A percentile compares a stretch with the other conserved stretches of the same genome.
phyloP scores from a whole-genome alignment of 345 rosid species.

The Euphorbia lathyris region DNA sequence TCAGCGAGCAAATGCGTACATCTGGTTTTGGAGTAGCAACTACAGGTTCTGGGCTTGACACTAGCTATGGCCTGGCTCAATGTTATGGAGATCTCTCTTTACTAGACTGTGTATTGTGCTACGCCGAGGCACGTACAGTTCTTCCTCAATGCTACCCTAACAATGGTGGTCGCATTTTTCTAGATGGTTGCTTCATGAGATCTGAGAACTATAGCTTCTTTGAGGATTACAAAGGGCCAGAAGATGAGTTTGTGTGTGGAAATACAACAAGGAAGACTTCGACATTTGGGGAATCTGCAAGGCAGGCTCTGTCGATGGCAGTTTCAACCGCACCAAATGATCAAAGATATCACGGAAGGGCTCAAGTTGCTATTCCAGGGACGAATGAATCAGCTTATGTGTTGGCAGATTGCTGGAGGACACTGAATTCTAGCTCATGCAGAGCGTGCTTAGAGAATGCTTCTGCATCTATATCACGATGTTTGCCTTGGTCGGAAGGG shows the following conservation, averaged over 20 bases:
- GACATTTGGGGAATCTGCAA: slow-evolving; percentile 44
- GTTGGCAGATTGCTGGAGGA: slow-evolving; percentile 82
- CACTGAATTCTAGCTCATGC: slow-evolving; percentile 59
- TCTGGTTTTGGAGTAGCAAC: slow-evolving; percentile 58
- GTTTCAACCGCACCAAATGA: slow-evolving; percentile 42
- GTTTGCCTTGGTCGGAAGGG: slow-evolving; percentile 90
- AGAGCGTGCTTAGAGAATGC: slow-evolving; percentile 68
- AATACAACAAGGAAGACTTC: slow-evolving; percentile 44
- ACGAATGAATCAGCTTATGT: slow-evolving; percentile 55
- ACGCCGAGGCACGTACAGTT: slow-evolving; percentile 79
- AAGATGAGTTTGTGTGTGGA: slow-evolving; percentile 60
- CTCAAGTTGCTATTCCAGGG: slow-evolving; percentile 32
- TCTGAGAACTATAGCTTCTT: slow-evolving; percentile 79
- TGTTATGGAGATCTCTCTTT: slow-evolving; percentile 82
- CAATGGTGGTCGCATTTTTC: slow-evolving; percentile 74
- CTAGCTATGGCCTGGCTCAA: slow-evolving; percentile 74
- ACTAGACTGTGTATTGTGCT: slow-evolving; percentile 83
- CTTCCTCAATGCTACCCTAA: slow-evolving; percentile 87
- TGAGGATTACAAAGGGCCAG: slow-evolving; percentile 54
- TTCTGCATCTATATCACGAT: slow-evolving; percentile 47
- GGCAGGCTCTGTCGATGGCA: slow-evolving; percentile 42
- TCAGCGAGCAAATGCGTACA: slow-evolving; percentile 57
- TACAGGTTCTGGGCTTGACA: slow-evolving; percentile 69
- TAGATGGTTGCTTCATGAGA: slow-evolving; percentile 97
- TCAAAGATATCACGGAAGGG: slow-evolving; percentile 46